Percentiles rank a stretch among this genome's conserved stretches.
Conservation (phyloP, 768 basidiomycete species). For the Galerina marginata region DNA sequence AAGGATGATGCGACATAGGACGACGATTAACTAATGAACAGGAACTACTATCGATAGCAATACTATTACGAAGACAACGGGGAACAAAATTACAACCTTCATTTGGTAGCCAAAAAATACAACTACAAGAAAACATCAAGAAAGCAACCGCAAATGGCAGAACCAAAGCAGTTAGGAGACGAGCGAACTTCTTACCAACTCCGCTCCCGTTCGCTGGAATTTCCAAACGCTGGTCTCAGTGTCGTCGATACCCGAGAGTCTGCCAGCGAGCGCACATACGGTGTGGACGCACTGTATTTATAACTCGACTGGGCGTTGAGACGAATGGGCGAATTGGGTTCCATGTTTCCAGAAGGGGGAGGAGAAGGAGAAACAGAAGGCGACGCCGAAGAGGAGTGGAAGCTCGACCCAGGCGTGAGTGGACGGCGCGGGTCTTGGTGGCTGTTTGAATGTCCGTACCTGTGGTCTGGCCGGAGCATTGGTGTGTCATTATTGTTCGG, state of each 20-base stretch:
- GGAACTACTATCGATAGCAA: too few species aligned
- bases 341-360: conserved; percentile 7
- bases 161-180: conserved; percentile 1
- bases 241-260: conserved; percentile 41
- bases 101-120: neutral
- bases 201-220: neutral
- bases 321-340: neutral
- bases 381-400: conserved; percentile 23
- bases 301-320: neutral
- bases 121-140: neutral
- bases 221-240: conserved; percentile 38
- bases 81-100: neutral
- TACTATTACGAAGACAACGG: too few species aligned
- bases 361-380: conserved; percentile 9
- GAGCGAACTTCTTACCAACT: neutral
- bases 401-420: conserved; percentile 22
- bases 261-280: conserved; percentile 34
- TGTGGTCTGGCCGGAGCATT: too few species aligned
- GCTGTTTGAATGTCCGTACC: neutral
- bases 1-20: too few species aligned
- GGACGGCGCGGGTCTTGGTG: neutral
- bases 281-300: conserved; percentile 36
- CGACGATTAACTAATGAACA: too few species aligned
- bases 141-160: neutral
- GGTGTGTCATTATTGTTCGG: too few species aligned